These are phyloP conservation scores for Trichoderma sp. DNA, from an alignment of 2,329 filamentous ascomycete genomes.

Conservation along the genomic window DNA sequence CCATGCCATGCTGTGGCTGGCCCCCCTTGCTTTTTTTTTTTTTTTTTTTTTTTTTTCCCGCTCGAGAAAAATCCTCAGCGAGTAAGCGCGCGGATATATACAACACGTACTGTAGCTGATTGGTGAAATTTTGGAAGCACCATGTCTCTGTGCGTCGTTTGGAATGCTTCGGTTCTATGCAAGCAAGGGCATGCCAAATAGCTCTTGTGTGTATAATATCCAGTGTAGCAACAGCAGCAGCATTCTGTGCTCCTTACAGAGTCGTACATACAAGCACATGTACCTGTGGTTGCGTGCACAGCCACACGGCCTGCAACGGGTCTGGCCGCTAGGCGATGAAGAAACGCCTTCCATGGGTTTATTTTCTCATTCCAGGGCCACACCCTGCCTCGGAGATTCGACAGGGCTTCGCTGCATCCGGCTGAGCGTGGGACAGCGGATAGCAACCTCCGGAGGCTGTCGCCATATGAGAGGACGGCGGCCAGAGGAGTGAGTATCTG, in stretches of 20 bases:
- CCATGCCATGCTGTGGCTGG: neutral
- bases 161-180: neutral
- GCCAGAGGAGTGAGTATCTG: neutral
- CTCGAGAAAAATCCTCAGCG: neutral
- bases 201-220: neutral
- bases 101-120: neutral
- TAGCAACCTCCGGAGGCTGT: neutral
- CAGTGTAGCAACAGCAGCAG: neutral
- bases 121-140: neutral
- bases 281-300: conserved; percentile 14
- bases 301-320: conserved; percentile 23
- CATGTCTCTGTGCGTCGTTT: neutral
- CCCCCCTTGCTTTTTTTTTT: neutral
- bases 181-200: neutral
- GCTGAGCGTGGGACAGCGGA: neutral
- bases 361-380: neutral
- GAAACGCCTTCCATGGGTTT: neutral
- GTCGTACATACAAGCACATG: neutral
- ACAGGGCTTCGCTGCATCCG: neutral
- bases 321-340: conserved; percentile 19
- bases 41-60: neutral
- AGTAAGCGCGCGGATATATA: neutral
- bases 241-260: conserved; percentile 8
- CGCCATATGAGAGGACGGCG: neutral
- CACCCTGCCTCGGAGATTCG: neutral